These are phyloP conservation scores for Fusarium sp. DNA, from an alignment of 2,329 filamentous ascomycete species.

Conservation along the genomic window DNA sequence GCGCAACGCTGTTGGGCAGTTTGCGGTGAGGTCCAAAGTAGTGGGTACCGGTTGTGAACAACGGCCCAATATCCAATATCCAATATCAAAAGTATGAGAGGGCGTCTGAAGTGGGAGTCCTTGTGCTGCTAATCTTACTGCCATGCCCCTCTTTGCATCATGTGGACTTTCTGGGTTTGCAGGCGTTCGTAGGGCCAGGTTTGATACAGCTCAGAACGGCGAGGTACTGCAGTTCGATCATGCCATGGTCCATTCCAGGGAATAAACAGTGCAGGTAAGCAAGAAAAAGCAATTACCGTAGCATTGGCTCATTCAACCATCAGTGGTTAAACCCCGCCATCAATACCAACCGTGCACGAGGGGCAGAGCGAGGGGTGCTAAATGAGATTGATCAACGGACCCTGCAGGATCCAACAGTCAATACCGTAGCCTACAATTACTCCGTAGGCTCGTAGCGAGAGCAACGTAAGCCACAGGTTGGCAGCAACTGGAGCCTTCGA, in stretches of 20 bases:
- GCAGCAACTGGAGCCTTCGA: background rate
- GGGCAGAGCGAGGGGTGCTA: constrained; percentile 37
- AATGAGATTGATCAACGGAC: constrained; percentile 45
- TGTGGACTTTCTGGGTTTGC: constrained; percentile 4
- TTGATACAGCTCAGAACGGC: constrained; percentile 9
- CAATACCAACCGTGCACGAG: constrained; percentile 36
- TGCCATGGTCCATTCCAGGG: background rate
- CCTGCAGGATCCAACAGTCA: constrained; percentile 35
- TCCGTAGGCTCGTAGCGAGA: constrained; percentile 15
- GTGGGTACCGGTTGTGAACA: constrained; percentile 14
- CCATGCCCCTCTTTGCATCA: constrained; percentile 14
- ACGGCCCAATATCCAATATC: constrained; percentile 30
- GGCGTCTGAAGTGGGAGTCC: constrained; percentile 5
- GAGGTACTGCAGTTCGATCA: background rate
- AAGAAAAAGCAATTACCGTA: background rate
- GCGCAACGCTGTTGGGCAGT: background rate
- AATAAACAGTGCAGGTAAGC: background rate
- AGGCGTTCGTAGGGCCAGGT: background rate
- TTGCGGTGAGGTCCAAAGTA: constrained; percentile 37
- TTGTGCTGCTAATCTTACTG: constrained; percentile 16
- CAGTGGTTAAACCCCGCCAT: constrained; percentile 32
- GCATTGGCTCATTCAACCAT: constrained; percentile 1
- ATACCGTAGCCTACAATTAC: background rate
- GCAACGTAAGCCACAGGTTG: constrained; percentile 2
- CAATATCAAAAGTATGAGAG: constrained; percentile 29